phyloP scores from a whole-genome alignment of 345 rosid genomes.

The Rhodamnia rubescens region DNA sequence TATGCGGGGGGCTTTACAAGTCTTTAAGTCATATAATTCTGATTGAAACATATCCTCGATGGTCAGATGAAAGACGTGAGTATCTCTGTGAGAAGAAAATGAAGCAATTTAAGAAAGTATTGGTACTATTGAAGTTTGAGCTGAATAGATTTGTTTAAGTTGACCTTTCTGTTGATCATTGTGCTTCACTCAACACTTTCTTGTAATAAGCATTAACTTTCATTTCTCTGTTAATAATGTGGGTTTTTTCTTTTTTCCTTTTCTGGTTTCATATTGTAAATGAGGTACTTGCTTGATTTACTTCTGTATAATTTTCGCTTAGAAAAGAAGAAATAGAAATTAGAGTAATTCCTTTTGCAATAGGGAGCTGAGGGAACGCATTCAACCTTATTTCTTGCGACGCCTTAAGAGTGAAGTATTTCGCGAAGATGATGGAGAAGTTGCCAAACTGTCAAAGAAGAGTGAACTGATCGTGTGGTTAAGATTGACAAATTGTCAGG shows the following conservation, averaged over 20 bases:
- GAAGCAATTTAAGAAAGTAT: not conserved
- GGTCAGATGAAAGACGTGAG: not conserved
- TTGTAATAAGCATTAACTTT: not conserved
- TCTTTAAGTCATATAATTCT: not conserved
- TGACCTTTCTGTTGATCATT: not conserved
- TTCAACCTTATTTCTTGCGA: slow-evolving; percentile 89
- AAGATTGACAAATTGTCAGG: slow-evolving; percentile 83
- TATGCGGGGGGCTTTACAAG: not conserved
- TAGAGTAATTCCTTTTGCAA: not conserved
- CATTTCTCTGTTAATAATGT: not conserved
- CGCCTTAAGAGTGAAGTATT: slow-evolving; percentile 88
- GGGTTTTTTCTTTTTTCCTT: not conserved
- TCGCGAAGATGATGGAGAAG: slow-evolving; percentile 33
- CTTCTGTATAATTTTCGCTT: not conserved
- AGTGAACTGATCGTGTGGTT: slow-evolving; percentile 93
- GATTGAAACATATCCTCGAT: too few species aligned
- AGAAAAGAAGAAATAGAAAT: not conserved
- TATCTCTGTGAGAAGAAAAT: not conserved
- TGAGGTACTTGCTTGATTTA: not conserved
- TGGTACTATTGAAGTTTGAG: not conserved
- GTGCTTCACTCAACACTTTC: not conserved
- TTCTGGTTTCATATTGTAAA: not conserved
- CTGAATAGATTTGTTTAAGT: not conserved
- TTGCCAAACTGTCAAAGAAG: slow-evolving; percentile 71
- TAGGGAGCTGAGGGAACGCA: slow-evolving; percentile 89